phyloP scores from a whole-genome alignment of 805 yeast species.

The Barnettozyma botsteinii region DNA sequence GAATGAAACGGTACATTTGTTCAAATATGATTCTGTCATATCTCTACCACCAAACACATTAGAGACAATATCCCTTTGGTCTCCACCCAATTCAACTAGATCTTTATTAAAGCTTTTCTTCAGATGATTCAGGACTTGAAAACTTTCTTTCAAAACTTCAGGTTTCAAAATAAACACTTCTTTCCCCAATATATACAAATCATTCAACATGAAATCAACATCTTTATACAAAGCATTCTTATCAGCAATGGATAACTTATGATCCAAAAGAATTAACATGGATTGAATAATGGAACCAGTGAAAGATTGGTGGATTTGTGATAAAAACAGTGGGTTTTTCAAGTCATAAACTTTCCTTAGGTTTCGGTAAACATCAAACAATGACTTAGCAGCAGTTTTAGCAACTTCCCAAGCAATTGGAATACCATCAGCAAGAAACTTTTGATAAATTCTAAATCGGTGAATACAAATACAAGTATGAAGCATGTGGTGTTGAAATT shows the following conservation, averaged over 20 bases:
- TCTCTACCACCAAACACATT: slow-evolving; percentile 28
- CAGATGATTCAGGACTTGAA: slow-evolving; percentile 24
- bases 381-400: slow-evolving; percentile 21
- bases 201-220: slow-evolving; percentile 24
- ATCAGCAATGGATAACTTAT: slow-evolving; percentile 16
- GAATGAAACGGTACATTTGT: slow-evolving; percentile 25
- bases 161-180: slow-evolving; percentile 24
- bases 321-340: slow-evolving; percentile 24
- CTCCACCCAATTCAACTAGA: slow-evolving; percentile 23
- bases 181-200: slow-evolving; percentile 20
- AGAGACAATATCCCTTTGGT: slow-evolving; percentile 27
- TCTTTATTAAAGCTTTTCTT: slow-evolving; percentile 22
- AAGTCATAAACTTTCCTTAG: slow-evolving; percentile 21
- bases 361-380: slow-evolving; percentile 26
- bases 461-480: slow-evolving; percentile 29
- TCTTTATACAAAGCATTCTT: slow-evolving; percentile 21
- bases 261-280: slow-evolving; percentile 25
- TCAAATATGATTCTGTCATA: slow-evolving; percentile 26
- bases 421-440: slow-evolving; percentile 22
- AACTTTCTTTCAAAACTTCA: slow-evolving; percentile 25
- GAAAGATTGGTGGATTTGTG: slow-evolving; percentile 30
- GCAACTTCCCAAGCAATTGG: slow-evolving; percentile 28
- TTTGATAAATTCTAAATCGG: slow-evolving; percentile 27
- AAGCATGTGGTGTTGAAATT: slow-evolving; percentile 28
- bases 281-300: slow-evolving; percentile 30